These are phyloP conservation scores for Trichocladium antarcticum DNA, from an alignment of 495 filamentous ascomycete genomes.

Conservation along the genomic window DNA sequence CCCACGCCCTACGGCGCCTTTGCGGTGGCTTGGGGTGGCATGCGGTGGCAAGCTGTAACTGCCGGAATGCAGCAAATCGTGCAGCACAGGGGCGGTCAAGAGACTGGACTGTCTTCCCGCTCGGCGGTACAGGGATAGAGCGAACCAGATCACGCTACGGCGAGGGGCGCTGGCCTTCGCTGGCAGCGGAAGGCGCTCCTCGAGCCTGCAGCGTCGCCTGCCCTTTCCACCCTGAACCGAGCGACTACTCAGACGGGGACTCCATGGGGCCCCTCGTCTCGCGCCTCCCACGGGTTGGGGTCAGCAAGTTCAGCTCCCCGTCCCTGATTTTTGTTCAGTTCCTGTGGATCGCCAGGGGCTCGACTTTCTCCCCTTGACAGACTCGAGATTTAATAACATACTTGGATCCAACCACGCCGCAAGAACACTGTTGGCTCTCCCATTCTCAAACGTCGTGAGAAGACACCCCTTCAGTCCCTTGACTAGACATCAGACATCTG, in stretches of 20 bases:
- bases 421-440: neutral
- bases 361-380: neutral
- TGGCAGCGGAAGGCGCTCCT: neutral
- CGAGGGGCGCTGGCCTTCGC: no score
- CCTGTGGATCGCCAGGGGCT: neutral
- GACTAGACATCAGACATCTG: neutral
- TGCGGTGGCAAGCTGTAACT: conserved; percentile 7
- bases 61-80: neutral
- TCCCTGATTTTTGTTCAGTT: neutral
- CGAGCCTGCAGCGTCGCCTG: neutral
- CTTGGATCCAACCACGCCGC: neutral
- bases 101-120: no score
- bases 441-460: neutral
- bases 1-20: conserved; percentile 1
- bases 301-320: neutral
- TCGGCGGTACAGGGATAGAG: no score
- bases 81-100: neutral
- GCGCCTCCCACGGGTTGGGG: neutral
- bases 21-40: no score
- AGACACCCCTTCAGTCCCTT: neutral
- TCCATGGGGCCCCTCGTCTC: neutral
- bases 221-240: no score
- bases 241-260: neutral
- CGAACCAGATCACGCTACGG: no score
- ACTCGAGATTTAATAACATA: conserved; percentile 1